Conservation (phyloP, 2,329 filamentous ascomycete species). For the Raffaelea arxii region DNA sequence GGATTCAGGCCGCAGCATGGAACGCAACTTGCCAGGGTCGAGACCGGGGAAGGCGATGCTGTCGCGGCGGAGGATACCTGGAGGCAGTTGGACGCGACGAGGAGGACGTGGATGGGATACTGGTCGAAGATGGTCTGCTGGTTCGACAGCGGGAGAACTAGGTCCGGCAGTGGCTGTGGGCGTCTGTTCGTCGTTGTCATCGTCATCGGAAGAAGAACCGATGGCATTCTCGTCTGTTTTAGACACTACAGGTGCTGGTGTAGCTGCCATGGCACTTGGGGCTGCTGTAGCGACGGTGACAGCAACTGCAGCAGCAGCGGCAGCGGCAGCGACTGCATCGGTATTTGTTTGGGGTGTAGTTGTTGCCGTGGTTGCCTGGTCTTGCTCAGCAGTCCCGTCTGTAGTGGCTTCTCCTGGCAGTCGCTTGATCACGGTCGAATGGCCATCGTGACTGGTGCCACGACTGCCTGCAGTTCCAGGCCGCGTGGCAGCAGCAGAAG, state of each 20-base stretch:
- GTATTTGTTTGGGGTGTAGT: not conserved
- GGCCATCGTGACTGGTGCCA: conserved; percentile 2
- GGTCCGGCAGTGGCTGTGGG: too few relatives aligned
- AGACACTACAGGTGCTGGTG: too few relatives aligned
- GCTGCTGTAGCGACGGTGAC: not conserved
- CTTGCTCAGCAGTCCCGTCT: conserved; percentile 7
- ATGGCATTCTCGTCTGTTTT: too few relatives aligned
- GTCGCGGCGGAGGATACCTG: conserved; percentile 36
- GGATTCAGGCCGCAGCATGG: conserved; percentile 31
- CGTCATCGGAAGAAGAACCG: too few relatives aligned
- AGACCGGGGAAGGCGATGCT: conserved; percentile 46
- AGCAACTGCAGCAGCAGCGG: not conserved
- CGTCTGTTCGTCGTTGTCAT: too few relatives aligned
- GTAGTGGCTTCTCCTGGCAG: not conserved
- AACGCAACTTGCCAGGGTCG: conserved; percentile 35
- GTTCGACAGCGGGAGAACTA: too few relatives aligned
- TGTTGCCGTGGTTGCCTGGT: not conserved
- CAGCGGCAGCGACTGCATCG: not conserved
- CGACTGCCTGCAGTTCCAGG: too few relatives aligned
- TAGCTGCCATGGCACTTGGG: not conserved
- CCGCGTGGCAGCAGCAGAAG: not conserved
- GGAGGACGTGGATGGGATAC: too few relatives aligned
- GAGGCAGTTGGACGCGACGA: too few relatives aligned
- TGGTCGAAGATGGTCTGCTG: too few relatives aligned
- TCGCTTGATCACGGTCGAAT: conserved; percentile 1